phyloP scores from a whole-genome alignment of 305 asterid genomes.

The Solanum aculeatissimum region DNA sequence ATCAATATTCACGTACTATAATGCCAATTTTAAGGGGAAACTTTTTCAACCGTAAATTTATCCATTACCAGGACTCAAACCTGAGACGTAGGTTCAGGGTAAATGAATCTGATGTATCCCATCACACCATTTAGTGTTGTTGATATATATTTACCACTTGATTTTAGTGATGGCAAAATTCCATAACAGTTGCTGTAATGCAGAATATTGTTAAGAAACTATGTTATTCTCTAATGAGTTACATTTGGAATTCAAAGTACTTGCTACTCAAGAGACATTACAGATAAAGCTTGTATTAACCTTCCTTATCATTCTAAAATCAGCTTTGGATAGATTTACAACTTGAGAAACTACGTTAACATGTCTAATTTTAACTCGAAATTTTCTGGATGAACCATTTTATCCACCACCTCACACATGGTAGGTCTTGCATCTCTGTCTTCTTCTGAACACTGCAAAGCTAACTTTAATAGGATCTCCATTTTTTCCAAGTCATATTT shows the following conservation, averaged over 20 bases:
- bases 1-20: background rate
- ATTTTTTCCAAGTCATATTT: conserved; percentile 6
- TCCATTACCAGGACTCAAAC: background rate
- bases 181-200: background rate
- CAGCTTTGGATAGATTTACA: background rate
- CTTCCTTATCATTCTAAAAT: background rate
- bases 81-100: background rate
- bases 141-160: background rate
- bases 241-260: background rate
- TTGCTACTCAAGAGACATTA: background rate
- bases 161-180: background rate
- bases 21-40: background rate
- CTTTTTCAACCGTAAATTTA: background rate
- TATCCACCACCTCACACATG: conserved; percentile 25
- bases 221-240: background rate
- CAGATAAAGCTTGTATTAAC: background rate
- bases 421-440: conserved; percentile 30
- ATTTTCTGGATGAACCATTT: conserved; percentile 7
- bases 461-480: conserved; percentile 18
- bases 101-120: background rate
- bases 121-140: background rate
- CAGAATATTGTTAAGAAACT: background rate
- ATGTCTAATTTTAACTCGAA: background rate
- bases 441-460: conserved; percentile 25
- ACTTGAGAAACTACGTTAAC: background rate